Base-by-base conservation (phyloP, 2,329 filamentous ascomycete genomes). In the Aureobasidium sp. region DNA sequence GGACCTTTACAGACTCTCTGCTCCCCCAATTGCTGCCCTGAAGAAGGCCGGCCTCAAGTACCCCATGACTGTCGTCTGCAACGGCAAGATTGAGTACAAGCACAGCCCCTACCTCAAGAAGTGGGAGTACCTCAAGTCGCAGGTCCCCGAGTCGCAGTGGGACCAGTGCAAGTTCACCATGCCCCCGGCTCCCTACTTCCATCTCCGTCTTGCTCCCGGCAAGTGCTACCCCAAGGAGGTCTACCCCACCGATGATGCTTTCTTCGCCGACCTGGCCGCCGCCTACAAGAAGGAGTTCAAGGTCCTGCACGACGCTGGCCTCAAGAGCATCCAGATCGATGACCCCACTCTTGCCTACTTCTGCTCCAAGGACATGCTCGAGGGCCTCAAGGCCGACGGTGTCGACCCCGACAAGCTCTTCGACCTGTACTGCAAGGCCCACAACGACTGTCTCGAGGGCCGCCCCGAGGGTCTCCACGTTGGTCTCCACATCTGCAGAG, bases 311-410 rank as follows among this genome's bases (percentile, higher is more conserved):
- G 64, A 66, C 13, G 69, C 70, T 44, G 72, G 72, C 13, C 65
- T 73, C 25, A 67, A 71, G 54, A 72, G 70, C 65, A 65, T 74
- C 59, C 72, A 74, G 67, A 73, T 74, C 48, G 72, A 74, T 55
- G 72, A 74, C 61, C 72, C 72, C n/a, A 73, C 72, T 10, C 62
- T 74, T 63, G 72, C 72, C 55, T 74, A 73, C 65, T 74, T 74
- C 66, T 73, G 72, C 66, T 71, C 69, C 49, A 67, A 71, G 29
- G 72, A 72, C 44, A 74, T 74, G 70, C 63, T 72, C 51, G 64
- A 68, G 50, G 71, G 70, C 6, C 63, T 73, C 59, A 66, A 68
- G 29, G 64, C 67, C 41, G 72, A 74, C 62, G 72, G 72, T 44
- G 68, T 73, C 53, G 71, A 73, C 63, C 70, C 72, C 7, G 71